Evolutionary conservation across 768 basidiomycete genomes (phyloP), one percentile per base, ranked within the genome.

Genomic region (Asterophora lycoperdoides): DNA sequence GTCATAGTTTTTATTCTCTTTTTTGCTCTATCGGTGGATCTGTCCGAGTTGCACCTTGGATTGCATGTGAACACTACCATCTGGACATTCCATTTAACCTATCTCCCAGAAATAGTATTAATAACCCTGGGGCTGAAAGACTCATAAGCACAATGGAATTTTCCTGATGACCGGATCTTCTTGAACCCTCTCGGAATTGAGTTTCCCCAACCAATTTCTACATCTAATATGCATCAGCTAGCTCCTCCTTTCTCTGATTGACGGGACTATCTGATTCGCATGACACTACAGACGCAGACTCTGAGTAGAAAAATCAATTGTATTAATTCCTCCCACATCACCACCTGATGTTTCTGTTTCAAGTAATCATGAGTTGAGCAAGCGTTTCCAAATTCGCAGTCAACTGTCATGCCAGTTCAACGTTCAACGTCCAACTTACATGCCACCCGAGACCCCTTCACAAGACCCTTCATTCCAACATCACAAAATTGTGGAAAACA

Each of bases 341-440:
- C 18, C 46, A 51, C 46, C 36, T 51, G 54, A 51, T 49, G 41
- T 55, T 30, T 44, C 30, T 13, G 39, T 45, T 48, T 47, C 30
- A 44, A 23, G 3, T 23, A 6, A 6, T 23, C 23, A 6, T 23
- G 23, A 23, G n/a, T 46, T 30, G 32, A 48, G 20, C 23, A 23
- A 23, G 23, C 23, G n/a, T 14, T 33, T 28, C 43, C 23, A 23
- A 23, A 3, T 23, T 33, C 34, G 40, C 37, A 40, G 28, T 38
- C 23, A 18, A 40, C 37, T 36, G 28, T 38, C 23, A 18, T 40
- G 43, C 23, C 23, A 23, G 23, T 14, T 29, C 28, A n/a, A n/a
- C n/a, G n/a, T n/a, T n/a, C n/a, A n/a, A n/a, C n/a, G n/a, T n/a
- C n/a, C n/a, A n/a, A n/a, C n/a, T n/a, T n/a, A n/a, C n/a, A 33